These are phyloP conservation scores for Gloeostereum incarnatum DNA, from an alignment of 768 basidiomycete species.

Conservation along the genomic window DNA sequence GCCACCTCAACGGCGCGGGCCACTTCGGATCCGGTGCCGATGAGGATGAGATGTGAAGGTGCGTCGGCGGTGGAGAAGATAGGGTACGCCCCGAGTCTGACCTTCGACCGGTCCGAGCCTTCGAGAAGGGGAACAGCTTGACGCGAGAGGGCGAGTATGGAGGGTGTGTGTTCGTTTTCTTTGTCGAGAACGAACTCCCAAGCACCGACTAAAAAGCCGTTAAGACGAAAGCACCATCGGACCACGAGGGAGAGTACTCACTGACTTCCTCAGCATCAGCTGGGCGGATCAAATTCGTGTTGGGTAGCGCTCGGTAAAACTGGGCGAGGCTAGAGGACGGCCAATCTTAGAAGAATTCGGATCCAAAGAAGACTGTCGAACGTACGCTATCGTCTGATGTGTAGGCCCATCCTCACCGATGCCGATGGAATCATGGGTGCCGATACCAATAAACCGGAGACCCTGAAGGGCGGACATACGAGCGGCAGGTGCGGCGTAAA, in stretches of 20 bases:
- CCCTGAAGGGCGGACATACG: constrained; percentile 8
- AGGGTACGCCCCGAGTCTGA: constrained; percentile 7
- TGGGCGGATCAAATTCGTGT: constrained; percentile 7
- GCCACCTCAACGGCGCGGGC: constrained; percentile 3
- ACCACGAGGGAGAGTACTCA: not conserved
- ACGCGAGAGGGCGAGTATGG: constrained; percentile 6
- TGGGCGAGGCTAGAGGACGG: too few relatives aligned
- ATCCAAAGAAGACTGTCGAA: too few relatives aligned
- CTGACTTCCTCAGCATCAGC: constrained; percentile 9
- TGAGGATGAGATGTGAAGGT: constrained; percentile 6
- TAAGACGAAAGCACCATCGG: not conserved
- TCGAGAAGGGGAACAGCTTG: constrained; percentile 9
- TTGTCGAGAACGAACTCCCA: constrained; percentile 7
- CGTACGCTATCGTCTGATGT: constrained; percentile 11
- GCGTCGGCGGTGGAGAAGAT: constrained; percentile 3
- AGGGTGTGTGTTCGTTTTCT: constrained; percentile 1
- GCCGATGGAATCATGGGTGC: constrained; percentile 9
- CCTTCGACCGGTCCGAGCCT: constrained; percentile 7
- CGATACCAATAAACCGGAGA: constrained; percentile 8
- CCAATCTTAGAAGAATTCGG: too few relatives aligned
- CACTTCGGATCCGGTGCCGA: constrained; percentile 9
- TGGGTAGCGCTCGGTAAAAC: constrained; percentile 8
- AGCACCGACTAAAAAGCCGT: constrained; percentile 2
- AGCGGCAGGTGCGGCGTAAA: constrained; percentile 6
- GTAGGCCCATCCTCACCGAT: constrained; percentile 10